Evolutionary conservation across 1,284 basidiomycete species (phyloP).

Genomic region (Inonotus hispidus): DNA sequence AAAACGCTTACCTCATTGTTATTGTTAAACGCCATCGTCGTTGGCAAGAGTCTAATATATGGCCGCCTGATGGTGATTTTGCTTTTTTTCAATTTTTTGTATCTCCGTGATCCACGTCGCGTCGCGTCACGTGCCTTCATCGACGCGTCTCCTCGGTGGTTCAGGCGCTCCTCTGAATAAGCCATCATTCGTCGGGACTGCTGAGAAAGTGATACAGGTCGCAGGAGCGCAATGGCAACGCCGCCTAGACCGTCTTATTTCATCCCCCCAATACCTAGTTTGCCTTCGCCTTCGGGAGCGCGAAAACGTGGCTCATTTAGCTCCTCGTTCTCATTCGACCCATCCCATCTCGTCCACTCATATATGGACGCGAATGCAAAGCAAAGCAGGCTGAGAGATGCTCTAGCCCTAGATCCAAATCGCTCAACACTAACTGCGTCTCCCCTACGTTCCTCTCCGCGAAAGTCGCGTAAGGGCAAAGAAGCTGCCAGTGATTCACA

Average conservation of each 20-base stretch:
- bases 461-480: constrained; percentile 38
- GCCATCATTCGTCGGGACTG: neutral
- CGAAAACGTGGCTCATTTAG: constrained; percentile 61
- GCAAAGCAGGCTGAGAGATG: constrained; percentile 35
- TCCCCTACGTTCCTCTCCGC: constrained; percentile 58
- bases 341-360: constrained; percentile 64
- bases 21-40: neutral
- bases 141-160: neutral
- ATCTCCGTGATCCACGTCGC: neutral
- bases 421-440: constrained; percentile 67
- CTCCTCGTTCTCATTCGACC: constrained; percentile 78
- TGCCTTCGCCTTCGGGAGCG: constrained; percentile 41
- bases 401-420: constrained; percentile 66
- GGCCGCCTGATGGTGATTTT: no score
- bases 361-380: constrained; percentile 56
- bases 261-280: constrained; percentile 27
- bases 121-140: neutral
- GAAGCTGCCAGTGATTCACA: constrained; percentile 47
- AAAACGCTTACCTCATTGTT: constrained; percentile 8
- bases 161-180: no score
- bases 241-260: constrained; percentile 30
- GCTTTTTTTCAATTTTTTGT: no score
- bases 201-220: neutral
- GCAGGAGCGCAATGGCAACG: constrained; percentile 12
- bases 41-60: neutral